Base-by-base conservation (phyloP, 352 stramenopile genomes). In the Phytophthora podocarpi region DNA sequence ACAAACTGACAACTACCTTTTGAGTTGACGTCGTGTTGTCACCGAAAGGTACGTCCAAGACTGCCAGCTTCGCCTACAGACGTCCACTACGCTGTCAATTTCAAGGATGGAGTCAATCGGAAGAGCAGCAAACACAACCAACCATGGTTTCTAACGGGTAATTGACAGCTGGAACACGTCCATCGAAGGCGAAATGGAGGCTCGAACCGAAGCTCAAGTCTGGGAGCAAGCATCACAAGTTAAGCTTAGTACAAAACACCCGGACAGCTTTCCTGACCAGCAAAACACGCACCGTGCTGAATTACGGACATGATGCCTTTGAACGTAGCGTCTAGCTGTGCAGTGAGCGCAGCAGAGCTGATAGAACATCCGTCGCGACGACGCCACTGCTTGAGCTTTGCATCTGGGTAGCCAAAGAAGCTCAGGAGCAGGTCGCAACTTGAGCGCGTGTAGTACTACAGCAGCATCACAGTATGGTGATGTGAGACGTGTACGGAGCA, bases 351-450 rank as follows among this genome's bases (percentile, higher is more conserved):
- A 16, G 27, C 20, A 27, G 27, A 15, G 45, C 30, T 58, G 21
- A 59, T 73, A 6, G 65, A 43, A n/a, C 47, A 37, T 37, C 50
- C 51, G 42, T 55, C 52, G 16, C 35, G 48, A 27, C 32, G 37
- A 24, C 56, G 42, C 62, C 67, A 76, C 21, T 24, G 43, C n/a
- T 24, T 40, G 3, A 89, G 53, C 42, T 78, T 86, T 23, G 60
- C 31, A 36, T 70, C 59, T 5, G 77, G 77, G 31, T 83, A 83
- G 24, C 77, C 80, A 16, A 89, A 70, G 1, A 87, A 31, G 50
- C 77, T 83, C 26, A 89, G 41, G 26, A 87, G 30, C 18, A 89
- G 43, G 51, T 79, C 64, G 36, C 77, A 87, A 40, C 75, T 86
- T 24, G 75, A 85, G 5, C 61, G 45, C 1, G 75, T 78, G 49